phyloP scores from a whole-genome alignment of 305 asterid species.

The Plantago coronopus region DNA sequence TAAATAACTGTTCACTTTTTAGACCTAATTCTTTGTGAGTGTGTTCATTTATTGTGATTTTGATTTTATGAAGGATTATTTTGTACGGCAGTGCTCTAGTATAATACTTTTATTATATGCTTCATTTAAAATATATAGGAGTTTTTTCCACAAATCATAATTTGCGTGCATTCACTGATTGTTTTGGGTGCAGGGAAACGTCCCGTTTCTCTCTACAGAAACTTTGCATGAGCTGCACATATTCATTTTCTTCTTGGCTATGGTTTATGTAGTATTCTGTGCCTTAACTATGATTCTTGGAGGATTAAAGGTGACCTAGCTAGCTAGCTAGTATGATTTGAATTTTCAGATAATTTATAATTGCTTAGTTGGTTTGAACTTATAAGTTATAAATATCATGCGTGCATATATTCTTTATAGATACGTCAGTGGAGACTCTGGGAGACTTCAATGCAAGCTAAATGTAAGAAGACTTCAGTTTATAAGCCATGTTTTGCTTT shows the following conservation, averaged over 20 bases:
- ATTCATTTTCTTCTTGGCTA: conserved; percentile 77
- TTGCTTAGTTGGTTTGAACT: too few species aligned
- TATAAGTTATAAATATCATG: background rate
- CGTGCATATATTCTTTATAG: conserved; percentile 24
- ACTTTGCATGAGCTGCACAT: conserved; percentile 90
- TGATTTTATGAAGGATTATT: too few species aligned
- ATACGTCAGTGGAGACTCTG: conserved; percentile 70
- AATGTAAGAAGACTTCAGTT: background rate
- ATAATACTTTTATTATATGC: too few species aligned
- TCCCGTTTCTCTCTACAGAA: conserved; percentile 63
- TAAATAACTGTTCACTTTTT: too few species aligned
- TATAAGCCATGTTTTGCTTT: background rate
- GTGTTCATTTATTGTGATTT: too few species aligned
- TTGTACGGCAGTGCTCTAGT: too few species aligned
- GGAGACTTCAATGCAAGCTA: conserved; percentile 61
- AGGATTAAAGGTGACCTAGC: conserved; percentile 57
- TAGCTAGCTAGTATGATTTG: too few species aligned
- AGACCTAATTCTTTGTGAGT: too few species aligned
- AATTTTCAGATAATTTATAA: background rate
- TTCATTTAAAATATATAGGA: too few species aligned
- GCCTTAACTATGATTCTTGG: conserved; percentile 80
- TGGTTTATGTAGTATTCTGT: conserved; percentile 71
- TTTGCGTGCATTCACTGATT: background rate
- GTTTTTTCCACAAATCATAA: too few species aligned
- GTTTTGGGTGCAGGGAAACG: conserved; percentile 51